A percentile compares a stretch with the other conserved stretches of the same genome.
phyloP scores from a whole-genome alignment of 2,329 filamentous ascomycete species.

The Botrytis elliptica region DNA sequence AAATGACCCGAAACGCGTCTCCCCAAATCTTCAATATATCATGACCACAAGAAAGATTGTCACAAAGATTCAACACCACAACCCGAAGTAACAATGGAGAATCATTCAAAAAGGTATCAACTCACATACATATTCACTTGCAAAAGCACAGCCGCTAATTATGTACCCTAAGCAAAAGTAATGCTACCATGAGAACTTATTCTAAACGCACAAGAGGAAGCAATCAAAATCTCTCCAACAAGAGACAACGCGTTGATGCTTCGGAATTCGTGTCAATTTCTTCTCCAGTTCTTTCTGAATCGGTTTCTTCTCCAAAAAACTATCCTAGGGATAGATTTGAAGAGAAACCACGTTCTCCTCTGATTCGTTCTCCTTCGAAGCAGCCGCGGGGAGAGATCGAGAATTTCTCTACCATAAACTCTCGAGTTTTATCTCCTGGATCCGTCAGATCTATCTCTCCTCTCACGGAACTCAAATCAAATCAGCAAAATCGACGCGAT shows the following conservation, averaged over 20 bases:
- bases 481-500: conserved; percentile 17
- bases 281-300: neutral
- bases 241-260: conserved; percentile 26
- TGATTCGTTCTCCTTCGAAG: neutral
- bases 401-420: neutral
- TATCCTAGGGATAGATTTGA: neutral
- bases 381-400: neutral
- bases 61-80: neutral
- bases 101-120: conserved; percentile 14
- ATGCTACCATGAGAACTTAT: conserved; percentile 20
- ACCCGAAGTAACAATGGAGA: conserved; percentile 8
- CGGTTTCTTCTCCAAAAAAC: neutral
- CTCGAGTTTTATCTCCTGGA: neutral
- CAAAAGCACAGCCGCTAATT: conserved; percentile 1
- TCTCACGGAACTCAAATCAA: neutral
- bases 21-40: conserved; percentile 4
- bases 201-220: conserved; percentile 19
- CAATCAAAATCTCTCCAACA: conserved; percentile 17
- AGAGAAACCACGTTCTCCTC: neutral
- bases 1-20: conserved; percentile 6
- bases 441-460: neutral
- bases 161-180: conserved; percentile 4
- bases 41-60: conserved; percentile 1
- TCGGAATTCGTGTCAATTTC: conserved; percentile 6
- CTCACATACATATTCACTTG: neutral